phyloP scores from a whole-genome alignment of 139 green algal species.

The Auxenochlorella protothecoides region DNA sequence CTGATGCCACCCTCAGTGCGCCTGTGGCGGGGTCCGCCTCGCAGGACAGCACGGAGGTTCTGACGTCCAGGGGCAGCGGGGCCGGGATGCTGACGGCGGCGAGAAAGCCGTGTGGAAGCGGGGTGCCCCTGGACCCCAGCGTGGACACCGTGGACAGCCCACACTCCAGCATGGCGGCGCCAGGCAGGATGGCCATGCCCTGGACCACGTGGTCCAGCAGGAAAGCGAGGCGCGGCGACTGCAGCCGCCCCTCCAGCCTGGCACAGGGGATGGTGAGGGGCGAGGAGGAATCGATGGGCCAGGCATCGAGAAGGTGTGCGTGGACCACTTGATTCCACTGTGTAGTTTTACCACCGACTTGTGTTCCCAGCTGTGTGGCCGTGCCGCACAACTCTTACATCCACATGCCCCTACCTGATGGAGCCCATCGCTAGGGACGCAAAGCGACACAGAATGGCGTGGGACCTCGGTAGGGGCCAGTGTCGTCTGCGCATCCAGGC shows the following conservation, averaged over 20 bases:
- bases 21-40: background rate
- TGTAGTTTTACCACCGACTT: no score
- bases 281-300: background rate
- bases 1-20: slow-evolving; percentile 3
- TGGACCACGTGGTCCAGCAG: slow-evolving; percentile 55
- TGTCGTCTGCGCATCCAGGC: slow-evolving; percentile 7
- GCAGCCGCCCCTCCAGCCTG: slow-evolving; percentile 6
- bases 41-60: slow-evolving; percentile 6
- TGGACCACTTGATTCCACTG: no score
- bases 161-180: slow-evolving; percentile 46
- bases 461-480: slow-evolving; percentile 4
- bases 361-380: no score
- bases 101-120: slow-evolving; percentile 2
- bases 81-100: slow-evolving; percentile 26
- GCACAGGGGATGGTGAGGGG: background rate
- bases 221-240: slow-evolving; percentile 18
- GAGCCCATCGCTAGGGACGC: no score
- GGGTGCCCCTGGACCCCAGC: no score
- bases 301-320: no score
- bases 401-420: no score
- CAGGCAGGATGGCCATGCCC: slow-evolving; percentile 49
- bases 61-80: slow-evolving; percentile 13
- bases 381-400: no score
- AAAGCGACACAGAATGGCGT: slow-evolving; percentile 10
- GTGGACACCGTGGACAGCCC: background rate